Evolutionary conservation across 148 eudicot genomes (phyloP).

Genomic region (Suaeda aralocaspica): DNA sequence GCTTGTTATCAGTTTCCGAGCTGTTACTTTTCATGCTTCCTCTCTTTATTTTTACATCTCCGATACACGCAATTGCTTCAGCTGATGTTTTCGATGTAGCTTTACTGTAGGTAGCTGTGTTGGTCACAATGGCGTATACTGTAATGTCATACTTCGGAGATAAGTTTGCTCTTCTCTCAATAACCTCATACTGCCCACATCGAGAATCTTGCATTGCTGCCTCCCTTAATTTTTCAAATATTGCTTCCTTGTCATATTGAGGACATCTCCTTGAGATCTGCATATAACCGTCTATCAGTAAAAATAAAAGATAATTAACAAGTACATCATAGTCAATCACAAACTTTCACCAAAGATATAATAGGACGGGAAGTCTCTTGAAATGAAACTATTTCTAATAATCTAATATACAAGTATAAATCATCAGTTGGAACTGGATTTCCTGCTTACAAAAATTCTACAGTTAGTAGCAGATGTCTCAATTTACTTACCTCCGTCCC

Average conservation of each 20-base stretch:
- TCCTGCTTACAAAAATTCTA: too few relatives aligned
- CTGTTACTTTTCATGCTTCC: slow-evolving; percentile 23
- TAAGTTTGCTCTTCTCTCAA: slow-evolving; percentile 50
- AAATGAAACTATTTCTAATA: too few relatives aligned
- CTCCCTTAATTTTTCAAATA: slow-evolving; percentile 44
- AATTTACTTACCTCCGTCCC: too few relatives aligned
- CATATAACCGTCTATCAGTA: not conserved
- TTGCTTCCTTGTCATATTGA: slow-evolving; percentile 48
- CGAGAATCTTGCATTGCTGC: slow-evolving; percentile 39
- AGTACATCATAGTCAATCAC: not conserved
- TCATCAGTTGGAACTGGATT: too few relatives aligned
- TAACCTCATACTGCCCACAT: slow-evolving; percentile 55
- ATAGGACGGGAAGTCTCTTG: too few relatives aligned
- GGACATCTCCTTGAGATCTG: slow-evolving; percentile 51
- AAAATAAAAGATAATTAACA: not conserved
- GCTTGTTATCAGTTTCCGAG: slow-evolving; percentile 26
- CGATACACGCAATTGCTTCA: slow-evolving; percentile 40
- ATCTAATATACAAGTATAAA: too few relatives aligned
- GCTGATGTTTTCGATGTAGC: slow-evolving; percentile 13
- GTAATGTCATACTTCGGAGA: slow-evolving; percentile 55
- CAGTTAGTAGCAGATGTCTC: too few relatives aligned
- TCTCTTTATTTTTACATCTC: slow-evolving; percentile 28
- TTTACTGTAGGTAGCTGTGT: slow-evolving; percentile 43
- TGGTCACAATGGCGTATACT: slow-evolving; percentile 60
- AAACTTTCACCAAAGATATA: too few relatives aligned